Conservation (phyloP, 768 basidiomycete genomes). For the Trametes sanguinea region DNA sequence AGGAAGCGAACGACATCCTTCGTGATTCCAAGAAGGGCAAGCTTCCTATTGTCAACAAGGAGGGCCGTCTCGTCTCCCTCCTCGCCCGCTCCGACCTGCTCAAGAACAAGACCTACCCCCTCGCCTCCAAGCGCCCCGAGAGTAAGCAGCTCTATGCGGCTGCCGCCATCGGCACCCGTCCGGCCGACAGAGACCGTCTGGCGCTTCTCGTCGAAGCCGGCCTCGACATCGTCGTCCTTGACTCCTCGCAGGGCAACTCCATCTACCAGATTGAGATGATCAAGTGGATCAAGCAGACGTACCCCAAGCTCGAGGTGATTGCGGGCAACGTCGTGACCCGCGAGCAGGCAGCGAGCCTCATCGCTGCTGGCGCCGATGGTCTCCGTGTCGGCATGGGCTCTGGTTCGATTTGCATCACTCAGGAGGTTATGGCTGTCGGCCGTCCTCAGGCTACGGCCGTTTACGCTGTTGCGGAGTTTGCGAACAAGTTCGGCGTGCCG, state of each 20-base stretch:
- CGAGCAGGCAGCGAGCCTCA: constrained; percentile 93
- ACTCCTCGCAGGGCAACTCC: constrained; percentile 97
- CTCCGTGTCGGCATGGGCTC: constrained; percentile 97
- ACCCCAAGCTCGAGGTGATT: constrained; percentile 87
- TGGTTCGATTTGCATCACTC: constrained; percentile 98
- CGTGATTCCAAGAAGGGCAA: constrained; percentile 98
- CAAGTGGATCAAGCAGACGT: constrained; percentile 85
- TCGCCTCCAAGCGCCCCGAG: constrained; percentile 87
- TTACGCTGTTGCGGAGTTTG: constrained; percentile 93
- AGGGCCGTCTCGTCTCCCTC: constrained; percentile 73
- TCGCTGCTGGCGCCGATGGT: constrained; percentile 94
- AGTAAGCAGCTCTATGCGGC: constrained; percentile 97
- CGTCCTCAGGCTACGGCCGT: constrained; percentile 98
- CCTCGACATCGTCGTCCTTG: constrained; percentile 91
- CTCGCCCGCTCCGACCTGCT: constrained; percentile 96
- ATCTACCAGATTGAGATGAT: constrained; percentile 94
- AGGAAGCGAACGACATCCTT: constrained; percentile 91
- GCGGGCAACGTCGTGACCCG: constrained; percentile 98
- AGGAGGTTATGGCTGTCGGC: constrained; percentile 99
- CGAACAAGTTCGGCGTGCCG: constrained; percentile 90
- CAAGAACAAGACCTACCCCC: constrained; percentile 95
- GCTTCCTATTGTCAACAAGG: constrained; percentile 76
- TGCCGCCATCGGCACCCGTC: constrained; percentile 93
- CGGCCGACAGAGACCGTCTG: constrained; percentile 83
- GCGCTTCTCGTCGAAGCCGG: constrained; percentile 88